Base-by-base conservation (phyloP, 345 rosid genomes). In the Triadica sebifera region DNA sequence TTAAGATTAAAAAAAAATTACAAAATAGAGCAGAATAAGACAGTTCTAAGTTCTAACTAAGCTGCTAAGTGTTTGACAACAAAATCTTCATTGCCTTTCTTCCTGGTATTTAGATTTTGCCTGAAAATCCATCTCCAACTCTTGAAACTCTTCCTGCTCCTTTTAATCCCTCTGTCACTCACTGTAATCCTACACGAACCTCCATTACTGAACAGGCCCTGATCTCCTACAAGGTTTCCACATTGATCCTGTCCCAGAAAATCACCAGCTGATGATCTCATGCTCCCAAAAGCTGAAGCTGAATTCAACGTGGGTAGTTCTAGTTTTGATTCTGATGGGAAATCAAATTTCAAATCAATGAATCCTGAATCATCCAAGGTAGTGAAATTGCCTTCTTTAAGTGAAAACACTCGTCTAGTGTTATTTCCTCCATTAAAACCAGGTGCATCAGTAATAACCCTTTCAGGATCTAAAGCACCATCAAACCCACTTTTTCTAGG, bases 81-180 rank as follows among this genome's bases (percentile, higher is more conserved):
- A 60, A 74, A 34, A 29, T 78, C 85, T 72, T 75, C 81, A 19
- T 74, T 85, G 13, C 74, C 87, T 72, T 81, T 85, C 79, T 82
- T 85, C 84, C 74, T 80, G 25, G 79, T 55, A 75, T 52, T 79
- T 53, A 82, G 86, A 73, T 80, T 89, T 65, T 87, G 88, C 81
- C 89, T 81, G 86, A 95, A 93, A 22, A 93, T 88, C 99, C 99
- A 93, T 55, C 87, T 85, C 98, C 98, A 93, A 7, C 99, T 96
- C 79, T 84, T 93, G 85, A 95, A 93, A 79, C 96, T 95, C 64
- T 73, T 91, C 66, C 91, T 78, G 88, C 87, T 90, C 85, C 87
- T 90, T 76, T 86, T 88, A 55, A 86, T 86, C 70, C 89, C 91
- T 57, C 89, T 74, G 59, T 90, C 99, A 71, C 78, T 85, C 72